Evolutionary conservation across 2,329 filamentous ascomycete species (phyloP).

Genomic region (Penicillium sp.): DNA sequence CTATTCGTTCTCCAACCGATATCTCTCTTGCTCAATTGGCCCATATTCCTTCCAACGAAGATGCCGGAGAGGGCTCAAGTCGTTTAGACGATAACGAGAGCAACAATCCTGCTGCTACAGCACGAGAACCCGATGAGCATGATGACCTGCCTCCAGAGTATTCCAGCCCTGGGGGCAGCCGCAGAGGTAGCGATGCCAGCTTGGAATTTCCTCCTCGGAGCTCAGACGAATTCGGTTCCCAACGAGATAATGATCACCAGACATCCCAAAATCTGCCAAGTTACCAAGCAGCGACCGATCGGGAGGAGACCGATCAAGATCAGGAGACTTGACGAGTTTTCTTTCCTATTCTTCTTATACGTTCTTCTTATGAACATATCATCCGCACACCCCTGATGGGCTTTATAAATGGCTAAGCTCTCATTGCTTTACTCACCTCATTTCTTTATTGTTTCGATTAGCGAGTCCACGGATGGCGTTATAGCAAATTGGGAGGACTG

Average conservation of each 20-base stretch:
- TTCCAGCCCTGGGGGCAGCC: conserved; percentile 60
- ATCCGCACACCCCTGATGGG: background rate
- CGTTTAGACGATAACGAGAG: conserved; percentile 37
- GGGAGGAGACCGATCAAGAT: conserved; percentile 10
- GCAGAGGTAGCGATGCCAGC: conserved; percentile 62
- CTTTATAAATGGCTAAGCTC: conserved; percentile 1
- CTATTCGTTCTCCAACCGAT: conserved; percentile 87
- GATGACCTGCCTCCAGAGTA: conserved; percentile 50
- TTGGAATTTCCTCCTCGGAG: conserved; percentile 18
- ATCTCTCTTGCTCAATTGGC: conserved; percentile 90
- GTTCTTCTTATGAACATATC: conserved; percentile 19
- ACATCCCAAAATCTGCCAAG: conserved; percentile 21
- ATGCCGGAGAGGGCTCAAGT: conserved; percentile 74
- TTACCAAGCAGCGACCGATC: conserved; percentile 25
- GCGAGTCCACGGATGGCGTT: conserved; percentile 29
- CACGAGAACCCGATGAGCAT: conserved; percentile 36
- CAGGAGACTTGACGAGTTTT: background rate
- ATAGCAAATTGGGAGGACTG: conserved; percentile 16
- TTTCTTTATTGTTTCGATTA: conserved; percentile 25
- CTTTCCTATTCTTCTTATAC: background rate
- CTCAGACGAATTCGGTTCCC: conserved; percentile 2
- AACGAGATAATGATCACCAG: background rate
- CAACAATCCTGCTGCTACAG: conserved; percentile 6
- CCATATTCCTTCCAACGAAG: conserved; percentile 67
- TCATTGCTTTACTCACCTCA: conserved; percentile 1